Evolutionary conservation across 768 basidiomycete species (phyloP).

Genomic region (Boletus edulis): DNA sequence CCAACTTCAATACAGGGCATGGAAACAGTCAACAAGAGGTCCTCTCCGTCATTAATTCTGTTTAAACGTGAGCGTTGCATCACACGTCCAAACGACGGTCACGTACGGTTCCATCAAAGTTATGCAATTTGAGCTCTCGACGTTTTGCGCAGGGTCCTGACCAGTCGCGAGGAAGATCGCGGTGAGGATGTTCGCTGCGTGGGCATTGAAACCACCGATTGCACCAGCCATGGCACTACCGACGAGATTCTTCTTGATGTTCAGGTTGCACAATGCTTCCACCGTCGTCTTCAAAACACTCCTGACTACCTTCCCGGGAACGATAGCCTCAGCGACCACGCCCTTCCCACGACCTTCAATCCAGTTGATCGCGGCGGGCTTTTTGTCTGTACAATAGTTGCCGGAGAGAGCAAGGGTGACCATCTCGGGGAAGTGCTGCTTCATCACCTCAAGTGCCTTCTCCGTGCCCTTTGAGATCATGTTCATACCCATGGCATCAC

Average conservation of each 20-base stretch:
- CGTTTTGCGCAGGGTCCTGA: conserved; percentile 98
- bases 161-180: conserved; percentile 95
- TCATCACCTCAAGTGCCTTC: conserved; percentile 82
- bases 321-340: conserved; percentile 92
- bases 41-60: conserved; percentile 84
- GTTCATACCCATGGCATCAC: conserved; percentile 99
- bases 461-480: conserved; percentile 99
- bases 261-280: conserved; percentile 82
- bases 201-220: conserved; percentile 98
- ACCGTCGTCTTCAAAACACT: conserved; percentile 95
- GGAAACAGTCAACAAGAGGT: conserved; percentile 87
- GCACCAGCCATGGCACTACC: conserved; percentile 98
- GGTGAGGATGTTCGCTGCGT: conserved; percentile 96
- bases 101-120: conserved; percentile 97
- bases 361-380: conserved; percentile 99
- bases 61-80: conserved; percentile 3
- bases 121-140: conserved; percentile 98
- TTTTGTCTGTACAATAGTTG: conserved; percentile 99
- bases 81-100: not conserved
- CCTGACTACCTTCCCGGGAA: conserved; percentile 87
- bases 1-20: conserved; percentile 99
- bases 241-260: conserved; percentile 95
- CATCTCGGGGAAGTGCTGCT: conserved; percentile 86
- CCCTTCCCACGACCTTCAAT: conserved; percentile 99
- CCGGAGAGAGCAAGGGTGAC: conserved; percentile 86